Evolutionary conservation across 2,329 filamentous ascomycete genomes (phyloP).

Genomic region (Diaporthe longicolla): DNA sequence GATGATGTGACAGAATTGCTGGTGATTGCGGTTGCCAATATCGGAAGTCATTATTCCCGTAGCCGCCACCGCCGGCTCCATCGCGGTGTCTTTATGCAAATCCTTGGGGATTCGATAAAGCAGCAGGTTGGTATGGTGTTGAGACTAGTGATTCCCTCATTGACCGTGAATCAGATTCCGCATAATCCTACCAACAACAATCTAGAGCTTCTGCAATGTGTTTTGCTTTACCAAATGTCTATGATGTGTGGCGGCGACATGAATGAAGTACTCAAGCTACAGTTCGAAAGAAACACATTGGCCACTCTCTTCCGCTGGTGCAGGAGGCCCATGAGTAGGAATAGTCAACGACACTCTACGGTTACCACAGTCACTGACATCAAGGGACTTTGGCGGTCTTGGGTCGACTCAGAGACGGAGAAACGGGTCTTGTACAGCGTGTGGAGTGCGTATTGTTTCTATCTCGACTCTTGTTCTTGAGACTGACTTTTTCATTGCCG

Average conservation of each 20-base stretch:
- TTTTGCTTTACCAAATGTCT: neutral
- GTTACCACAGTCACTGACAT: neutral
- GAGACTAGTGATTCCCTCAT: neutral
- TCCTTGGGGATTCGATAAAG: neutral
- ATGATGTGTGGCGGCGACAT: neutral
- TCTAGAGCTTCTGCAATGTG: neutral
- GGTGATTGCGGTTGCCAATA: neutral
- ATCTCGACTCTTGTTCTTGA: neutral
- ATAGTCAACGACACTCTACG: neutral
- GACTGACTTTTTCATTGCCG: neutral
- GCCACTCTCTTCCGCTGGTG: neutral
- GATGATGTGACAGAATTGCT: neutral
- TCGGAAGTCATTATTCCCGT: neutral
- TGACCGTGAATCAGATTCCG: neutral
- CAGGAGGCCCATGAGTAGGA: neutral
- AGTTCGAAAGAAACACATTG: neutral
- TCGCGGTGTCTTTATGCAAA: neutral
- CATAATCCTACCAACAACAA: neutral
- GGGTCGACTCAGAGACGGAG: neutral
- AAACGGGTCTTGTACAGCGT: neutral
- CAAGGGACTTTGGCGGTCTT: neutral
- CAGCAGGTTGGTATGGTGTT: neutral
- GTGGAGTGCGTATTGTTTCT: neutral
- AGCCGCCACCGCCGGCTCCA: neutral
- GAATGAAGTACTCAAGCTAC: neutral